Base-by-base conservation (phyloP, 2,329 filamentous ascomycete species). In the Penicillium corylophilum region DNA sequence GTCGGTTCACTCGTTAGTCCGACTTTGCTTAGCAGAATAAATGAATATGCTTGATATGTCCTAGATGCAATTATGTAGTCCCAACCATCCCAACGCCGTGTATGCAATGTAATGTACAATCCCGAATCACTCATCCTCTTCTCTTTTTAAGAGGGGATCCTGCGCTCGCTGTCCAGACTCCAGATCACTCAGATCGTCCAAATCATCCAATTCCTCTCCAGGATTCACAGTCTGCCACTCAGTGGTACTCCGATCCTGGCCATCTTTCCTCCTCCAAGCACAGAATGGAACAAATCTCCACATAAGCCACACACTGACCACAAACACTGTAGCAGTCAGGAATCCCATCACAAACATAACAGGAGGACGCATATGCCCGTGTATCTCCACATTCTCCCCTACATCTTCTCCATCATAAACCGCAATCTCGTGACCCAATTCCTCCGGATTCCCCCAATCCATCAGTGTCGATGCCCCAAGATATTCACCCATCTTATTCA, bases 361-460 rank as follows among this genome's bases (percentile, higher is more conserved):
- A 20, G 35, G 4, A 33, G 39, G 31, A 18, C 26, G 23, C 13
- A 38, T 15, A 24, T 40, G 10, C 9, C 12, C 16, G 2, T 22
- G 31, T 1, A 20, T 44, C 5, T 48, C 53, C 7, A 10, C 8
- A 3, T 38, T 42, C 8, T 46, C 47, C 2, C 18, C 28, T 15
- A 44, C 26, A 18, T 33, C 16, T 3, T 22, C 35, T 8, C 47
- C 50, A 13, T 41, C 45, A 8, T 58, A 50, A 6, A 57, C 47
- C 2, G 53, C 48, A 13, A 54, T 5, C 15, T 65, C 55, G 1
- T n/a, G 15, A 2, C 52, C 47, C 7, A 51, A 39, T 2, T 51
- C 10, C 18, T 59, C 44, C 8, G 61, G 61, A 15, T 61, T 46
- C n/a, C 61, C 47, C 60, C 64, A 68, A 6, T 53, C 41, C 10